These are phyloP conservation scores for Telfairia occidentalis DNA, from an alignment of 331 rosid species.

Conservation along the genomic window DNA sequence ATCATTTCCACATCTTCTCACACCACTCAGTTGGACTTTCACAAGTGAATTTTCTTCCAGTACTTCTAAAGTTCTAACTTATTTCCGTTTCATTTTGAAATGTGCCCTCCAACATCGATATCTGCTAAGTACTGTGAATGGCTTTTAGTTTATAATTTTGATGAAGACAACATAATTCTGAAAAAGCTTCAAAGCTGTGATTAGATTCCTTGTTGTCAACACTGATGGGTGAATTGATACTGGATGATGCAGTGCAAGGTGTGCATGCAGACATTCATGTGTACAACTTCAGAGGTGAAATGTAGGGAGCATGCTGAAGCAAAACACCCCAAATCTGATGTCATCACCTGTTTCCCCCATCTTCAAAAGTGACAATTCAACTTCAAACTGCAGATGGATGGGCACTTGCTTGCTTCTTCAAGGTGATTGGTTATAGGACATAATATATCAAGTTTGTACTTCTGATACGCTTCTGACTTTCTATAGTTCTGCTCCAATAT, in stretches of 20 bases:
- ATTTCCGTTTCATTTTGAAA: background rate
- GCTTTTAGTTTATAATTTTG: background rate
- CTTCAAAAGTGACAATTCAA: conserved; percentile 38
- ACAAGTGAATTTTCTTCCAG: background rate
- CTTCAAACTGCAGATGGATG: background rate
- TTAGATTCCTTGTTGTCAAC: background rate
- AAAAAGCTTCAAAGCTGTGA: background rate
- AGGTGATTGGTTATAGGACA: background rate
- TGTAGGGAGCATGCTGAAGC: conserved; percentile 98
- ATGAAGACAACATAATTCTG: background rate
- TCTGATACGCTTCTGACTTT: background rate
- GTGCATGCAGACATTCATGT: conserved; percentile 90
- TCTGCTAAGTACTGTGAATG: background rate
- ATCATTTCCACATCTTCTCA: background rate
- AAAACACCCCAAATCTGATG: conserved; percentile 77
- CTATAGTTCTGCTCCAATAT: background rate
- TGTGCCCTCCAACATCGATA: background rate
- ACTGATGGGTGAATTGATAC: background rate
- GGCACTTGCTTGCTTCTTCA: background rate
- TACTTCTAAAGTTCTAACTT: background rate
- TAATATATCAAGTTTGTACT: background rate
- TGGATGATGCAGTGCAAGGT: conserved; percentile 70
- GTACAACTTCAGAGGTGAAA: conserved; percentile 90
- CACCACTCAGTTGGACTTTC: background rate
- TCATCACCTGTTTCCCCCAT: conserved; percentile 66